A percentile compares a stretch with the other conserved stretches of the same genome.
These are phyloP conservation scores for Lachnum nothofagi DNA, from an alignment of 2,329 filamentous ascomycete species.

Conservation along the genomic window DNA sequence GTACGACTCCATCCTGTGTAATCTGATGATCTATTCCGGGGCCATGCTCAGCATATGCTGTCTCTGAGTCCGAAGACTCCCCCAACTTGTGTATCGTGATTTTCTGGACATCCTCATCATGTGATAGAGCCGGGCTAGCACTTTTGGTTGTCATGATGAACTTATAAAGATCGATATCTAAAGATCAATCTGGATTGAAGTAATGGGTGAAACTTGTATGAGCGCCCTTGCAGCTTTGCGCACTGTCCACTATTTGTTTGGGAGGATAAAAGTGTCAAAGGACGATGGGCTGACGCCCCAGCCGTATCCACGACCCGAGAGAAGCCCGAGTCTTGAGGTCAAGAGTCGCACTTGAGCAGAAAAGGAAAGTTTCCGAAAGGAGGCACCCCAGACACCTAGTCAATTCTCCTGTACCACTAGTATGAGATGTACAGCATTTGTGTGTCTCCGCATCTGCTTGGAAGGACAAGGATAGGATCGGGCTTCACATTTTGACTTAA, in stretches of 20 bases:
- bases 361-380: background rate
- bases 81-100: background rate
- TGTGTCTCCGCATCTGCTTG: background rate
- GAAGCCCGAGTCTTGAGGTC: background rate
- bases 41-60: conserved; percentile 31
- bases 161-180: background rate
- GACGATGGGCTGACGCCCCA: background rate
- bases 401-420: background rate
- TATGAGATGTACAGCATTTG: background rate
- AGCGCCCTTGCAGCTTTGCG: too few relatives aligned
- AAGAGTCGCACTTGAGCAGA: background rate
- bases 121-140: conserved; percentile 9
- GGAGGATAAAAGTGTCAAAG: background rate
- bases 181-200: too few relatives aligned
- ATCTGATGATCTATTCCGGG: conserved; percentile 33
- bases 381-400: background rate
- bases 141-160: background rate
- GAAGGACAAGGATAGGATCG: background rate
- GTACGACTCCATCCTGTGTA: conserved; percentile 27
- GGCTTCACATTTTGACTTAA: background rate
- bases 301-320: background rate
- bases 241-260: too few relatives aligned
- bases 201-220: background rate
- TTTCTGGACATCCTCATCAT: conserved; percentile 14
- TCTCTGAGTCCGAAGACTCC: conserved; percentile 5